A percentile compares a stretch with the other conserved stretches of the same genome.
Conservation (phyloP, 2,329 filamentous ascomycete species). For the Fusarium caatingaense region DNA sequence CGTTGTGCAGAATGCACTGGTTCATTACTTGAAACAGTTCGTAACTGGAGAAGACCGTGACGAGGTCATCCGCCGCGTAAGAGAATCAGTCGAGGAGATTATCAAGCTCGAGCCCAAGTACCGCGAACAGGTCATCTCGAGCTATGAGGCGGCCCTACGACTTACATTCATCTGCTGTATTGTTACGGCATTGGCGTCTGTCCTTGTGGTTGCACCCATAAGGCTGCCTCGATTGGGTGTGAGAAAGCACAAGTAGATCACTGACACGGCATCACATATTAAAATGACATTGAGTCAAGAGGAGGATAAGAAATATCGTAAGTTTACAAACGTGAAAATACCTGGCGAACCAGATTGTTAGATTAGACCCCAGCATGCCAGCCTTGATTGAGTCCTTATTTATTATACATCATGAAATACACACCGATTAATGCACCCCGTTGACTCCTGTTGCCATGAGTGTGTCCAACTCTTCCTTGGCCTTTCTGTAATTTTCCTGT, state of each 20-base stretch:
- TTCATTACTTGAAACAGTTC: constrained; percentile 66
- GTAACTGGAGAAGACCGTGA: constrained; percentile 70
- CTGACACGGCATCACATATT: not conserved
- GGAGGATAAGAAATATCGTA: constrained; percentile 1
- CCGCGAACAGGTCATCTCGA: constrained; percentile 64
- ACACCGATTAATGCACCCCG: constrained; percentile 53
- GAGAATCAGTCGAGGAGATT: constrained; percentile 67
- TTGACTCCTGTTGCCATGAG: constrained; percentile 57
- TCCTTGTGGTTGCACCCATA: constrained; percentile 62
- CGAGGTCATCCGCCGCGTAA: constrained; percentile 63
- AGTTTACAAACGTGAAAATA: constrained; percentile 17
- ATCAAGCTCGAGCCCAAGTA: constrained; percentile 57
- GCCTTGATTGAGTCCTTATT: constrained; percentile 32
- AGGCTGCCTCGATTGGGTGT: constrained; percentile 64
- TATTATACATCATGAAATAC: constrained; percentile 41
- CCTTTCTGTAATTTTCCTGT: constrained; percentile 83
- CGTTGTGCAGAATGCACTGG: constrained; percentile 77
- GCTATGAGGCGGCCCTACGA: constrained; percentile 64
- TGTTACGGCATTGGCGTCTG: constrained; percentile 60
- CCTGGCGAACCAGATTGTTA: constrained; percentile 32
- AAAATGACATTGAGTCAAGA: not conserved
- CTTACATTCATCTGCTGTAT: constrained; percentile 59
- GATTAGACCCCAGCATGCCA: constrained; percentile 33
- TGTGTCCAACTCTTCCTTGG: constrained; percentile 80
- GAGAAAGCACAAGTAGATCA: constrained; percentile 47